These are phyloP conservation scores for Strobilomyces confusus DNA, from an alignment of 768 basidiomycete genomes.

Conservation along the genomic window DNA sequence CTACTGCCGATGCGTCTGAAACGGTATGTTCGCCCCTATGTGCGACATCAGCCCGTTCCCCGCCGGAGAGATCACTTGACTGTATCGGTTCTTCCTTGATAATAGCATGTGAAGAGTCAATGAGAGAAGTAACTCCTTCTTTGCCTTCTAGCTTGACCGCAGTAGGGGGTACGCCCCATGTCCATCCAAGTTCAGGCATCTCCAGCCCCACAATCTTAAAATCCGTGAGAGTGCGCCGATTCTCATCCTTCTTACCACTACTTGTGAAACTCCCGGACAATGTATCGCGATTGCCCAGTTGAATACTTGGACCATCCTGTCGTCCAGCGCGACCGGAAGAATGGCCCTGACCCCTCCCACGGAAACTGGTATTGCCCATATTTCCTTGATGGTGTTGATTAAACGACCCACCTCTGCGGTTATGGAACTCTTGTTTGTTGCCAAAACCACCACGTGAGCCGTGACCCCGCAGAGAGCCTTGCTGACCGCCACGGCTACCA, in stretches of 20 bases:
- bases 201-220: constrained; percentile 95
- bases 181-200: constrained; percentile 80
- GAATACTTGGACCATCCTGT: constrained; percentile 31
- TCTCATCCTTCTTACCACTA: constrained; percentile 80
- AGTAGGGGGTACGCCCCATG: constrained; percentile 67
- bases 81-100: constrained; percentile 32
- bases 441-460: constrained; percentile 64
- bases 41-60: constrained; percentile 17
- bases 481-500: constrained; percentile 43
- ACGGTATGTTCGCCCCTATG: constrained; percentile 19
- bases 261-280: constrained; percentile 41
- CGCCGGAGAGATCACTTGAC: constrained; percentile 17
- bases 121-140: constrained; percentile 30
- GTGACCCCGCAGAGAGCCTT: constrained; percentile 55
- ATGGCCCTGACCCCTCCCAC: constrained; percentile 63
- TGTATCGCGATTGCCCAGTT: constrained; percentile 50
- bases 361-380: constrained; percentile 43
- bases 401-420: constrained; percentile 65
- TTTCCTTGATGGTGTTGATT: constrained; percentile 36
- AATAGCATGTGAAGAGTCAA: constrained; percentile 30
- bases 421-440: constrained; percentile 57
- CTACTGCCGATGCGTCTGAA: constrained; percentile 29
- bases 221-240: constrained; percentile 90
- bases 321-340: constrained; percentile 35
- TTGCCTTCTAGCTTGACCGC: constrained; percentile 35